These are phyloP conservation scores for Moricandia moricandioides DNA, from an alignment of 345 rosid species.

Conservation along the genomic window DNA sequence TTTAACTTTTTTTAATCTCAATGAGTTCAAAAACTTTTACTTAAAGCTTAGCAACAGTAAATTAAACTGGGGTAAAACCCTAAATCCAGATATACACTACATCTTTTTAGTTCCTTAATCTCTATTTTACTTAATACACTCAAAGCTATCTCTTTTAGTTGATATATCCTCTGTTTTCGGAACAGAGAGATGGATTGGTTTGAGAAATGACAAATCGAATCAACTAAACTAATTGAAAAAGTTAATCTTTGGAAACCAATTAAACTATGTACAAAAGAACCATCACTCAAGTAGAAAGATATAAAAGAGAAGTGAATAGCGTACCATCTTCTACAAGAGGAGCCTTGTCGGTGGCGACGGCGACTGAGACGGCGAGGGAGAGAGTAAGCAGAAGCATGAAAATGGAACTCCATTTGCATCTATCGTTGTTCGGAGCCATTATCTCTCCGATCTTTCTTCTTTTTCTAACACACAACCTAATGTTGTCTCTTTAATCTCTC, in stretches of 20 bases:
- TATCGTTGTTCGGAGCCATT: conserved; percentile 41
- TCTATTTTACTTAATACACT: not conserved
- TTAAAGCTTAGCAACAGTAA: not conserved
- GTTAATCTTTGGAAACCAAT: conserved; percentile 5
- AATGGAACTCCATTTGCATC: conserved; percentile 45
- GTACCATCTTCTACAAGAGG: conserved; percentile 66
- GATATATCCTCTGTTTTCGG: not conserved
- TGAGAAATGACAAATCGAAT: not conserved
- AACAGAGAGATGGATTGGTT: conserved; percentile 1
- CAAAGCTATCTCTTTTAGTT: not conserved
- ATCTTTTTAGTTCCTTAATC: not conserved
- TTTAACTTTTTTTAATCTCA: not conserved
- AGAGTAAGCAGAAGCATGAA: conserved; percentile 38
- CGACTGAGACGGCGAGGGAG: conserved; percentile 36
- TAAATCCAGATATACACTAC: not conserved
- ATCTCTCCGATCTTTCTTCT: not conserved
- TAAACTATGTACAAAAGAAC: conserved; percentile 4
- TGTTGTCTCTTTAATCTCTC: conserved; percentile 7
- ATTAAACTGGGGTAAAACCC: not conserved
- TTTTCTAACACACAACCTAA: not conserved
- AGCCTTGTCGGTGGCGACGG: conserved; percentile 42
- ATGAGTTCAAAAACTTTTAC: not conserved
- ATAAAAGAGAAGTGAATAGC: conserved; percentile 5
- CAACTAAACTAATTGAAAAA: conserved; percentile 28
- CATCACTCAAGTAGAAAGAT: not conserved